These are phyloP conservation scores for Tulasnella sp. DNA, from an alignment of 768 basidiomycete species.

Conservation along the genomic window DNA sequence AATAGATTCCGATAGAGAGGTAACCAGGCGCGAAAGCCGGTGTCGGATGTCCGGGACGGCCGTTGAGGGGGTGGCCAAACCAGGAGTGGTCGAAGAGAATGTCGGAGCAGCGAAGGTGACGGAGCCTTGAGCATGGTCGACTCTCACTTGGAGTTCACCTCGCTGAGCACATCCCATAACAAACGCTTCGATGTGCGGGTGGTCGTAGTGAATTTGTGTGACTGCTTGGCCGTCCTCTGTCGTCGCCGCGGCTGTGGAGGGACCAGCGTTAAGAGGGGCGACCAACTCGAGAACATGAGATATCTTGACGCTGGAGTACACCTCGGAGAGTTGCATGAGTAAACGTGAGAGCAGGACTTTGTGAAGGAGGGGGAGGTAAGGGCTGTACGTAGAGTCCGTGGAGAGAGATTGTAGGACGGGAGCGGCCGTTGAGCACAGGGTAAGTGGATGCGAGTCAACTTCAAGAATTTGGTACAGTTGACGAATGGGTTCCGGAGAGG, in stretches of 20 bases:
- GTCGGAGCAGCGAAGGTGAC: conserved; percentile 79
- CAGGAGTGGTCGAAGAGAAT: conserved; percentile 35
- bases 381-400: conserved; percentile 53
- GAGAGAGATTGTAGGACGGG: conserved; percentile 63
- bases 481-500: conserved; percentile 65
- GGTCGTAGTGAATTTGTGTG: conserved; percentile 41
- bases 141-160: conserved; percentile 75
- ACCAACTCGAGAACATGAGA: conserved; percentile 69
- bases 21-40: conserved; percentile 68
- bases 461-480: conserved; percentile 82
- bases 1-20: conserved; percentile 64
- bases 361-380: conserved; percentile 83
- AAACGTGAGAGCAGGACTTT: conserved; percentile 87
- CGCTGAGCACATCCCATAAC: conserved; percentile 85
- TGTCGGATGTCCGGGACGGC: conserved; percentile 52
- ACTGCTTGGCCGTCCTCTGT: conserved; percentile 19
- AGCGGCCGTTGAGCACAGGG: conserved; percentile 67
- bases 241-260: conserved; percentile 2
- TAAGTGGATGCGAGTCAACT: conserved; percentile 87
- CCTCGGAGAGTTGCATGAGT: conserved; percentile 82
- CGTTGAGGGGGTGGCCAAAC: conserved; percentile 29
- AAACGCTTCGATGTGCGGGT: conserved; percentile 81
- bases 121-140: conserved; percentile 81
- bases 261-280: conserved; percentile 54
- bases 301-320: conserved; percentile 83